Base-by-base conservation (phyloP, 208 protist species). In the Leishmania arabica region DNA sequence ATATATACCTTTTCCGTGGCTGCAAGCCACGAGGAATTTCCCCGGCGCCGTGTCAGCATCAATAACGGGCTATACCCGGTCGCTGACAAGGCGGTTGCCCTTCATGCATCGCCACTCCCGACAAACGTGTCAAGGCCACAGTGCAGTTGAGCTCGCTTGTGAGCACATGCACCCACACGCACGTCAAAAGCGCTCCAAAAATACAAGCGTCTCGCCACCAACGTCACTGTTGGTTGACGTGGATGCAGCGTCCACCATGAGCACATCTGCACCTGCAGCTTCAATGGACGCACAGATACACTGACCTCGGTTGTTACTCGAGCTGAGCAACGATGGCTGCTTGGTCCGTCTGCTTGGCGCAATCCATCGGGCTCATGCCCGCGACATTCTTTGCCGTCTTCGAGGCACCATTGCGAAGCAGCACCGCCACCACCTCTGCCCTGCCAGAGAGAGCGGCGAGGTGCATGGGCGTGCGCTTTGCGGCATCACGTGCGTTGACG, bases 391-490 rank as follows among this genome's bases (percentile, higher is more conserved):
- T 91, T 11, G 86, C 84, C 15, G 70, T 86, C 40, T 83, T 88
- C 42, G 79, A 66, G 21, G 93, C 93, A 0, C 95, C 95, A 51
- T 78, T 34, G 37, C 34, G 9, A 24, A 97, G 80, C 49, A 98
- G 86, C 47, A 86, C 37, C 37, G 80, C 34, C 53, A 92, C 76
- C 31, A 85, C 86, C 2, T 82, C 85, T 13, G 73, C 42, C n/a
- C 90, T 80, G 19, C 89, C 91, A 0, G 79, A 80, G 2, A 89
- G 84, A 11, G 91, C 91, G 15, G 95, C 95, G 2, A 98, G 85
- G 77, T 98, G 92, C 69, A 98, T 86, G 40, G 95, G 92, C 15
- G 95, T 98, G 7, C 93, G 89, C 71, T 89, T 84, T 76, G 81
- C 78, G 24, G 80, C 70, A 75, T 96, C 93, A 13, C 88, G 87